Evolutionary conservation across 345 rosid genomes (phyloP).

Genomic region (Lenwebbia sp.): DNA sequence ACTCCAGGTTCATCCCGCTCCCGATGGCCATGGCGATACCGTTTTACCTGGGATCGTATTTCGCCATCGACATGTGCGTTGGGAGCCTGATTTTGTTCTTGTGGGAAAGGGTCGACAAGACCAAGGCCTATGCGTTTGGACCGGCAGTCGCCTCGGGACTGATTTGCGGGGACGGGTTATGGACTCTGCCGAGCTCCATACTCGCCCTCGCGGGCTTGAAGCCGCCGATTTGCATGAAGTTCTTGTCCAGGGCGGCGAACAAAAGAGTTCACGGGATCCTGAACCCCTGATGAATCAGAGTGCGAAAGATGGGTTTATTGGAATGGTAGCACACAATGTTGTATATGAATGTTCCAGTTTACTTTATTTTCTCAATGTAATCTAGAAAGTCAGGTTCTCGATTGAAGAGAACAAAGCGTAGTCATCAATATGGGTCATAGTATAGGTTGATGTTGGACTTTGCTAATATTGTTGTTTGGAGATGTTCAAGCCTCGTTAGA

Average conservation of each 20-base stretch:
- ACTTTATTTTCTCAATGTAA: neutral
- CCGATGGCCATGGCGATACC: conserved; percentile 97
- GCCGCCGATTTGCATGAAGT: conserved; percentile 87
- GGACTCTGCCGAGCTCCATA: conserved; percentile 67
- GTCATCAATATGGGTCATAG: neutral
- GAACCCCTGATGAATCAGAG: neutral
- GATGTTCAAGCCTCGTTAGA: neutral
- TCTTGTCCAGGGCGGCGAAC: conserved; percentile 42
- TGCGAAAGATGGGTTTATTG: neutral
- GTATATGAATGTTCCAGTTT: neutral
- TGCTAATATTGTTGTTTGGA: neutral
- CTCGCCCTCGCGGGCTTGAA: conserved; percentile 44
- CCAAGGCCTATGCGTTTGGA: conserved; percentile 53
- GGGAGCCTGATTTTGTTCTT: conserved; percentile 65
- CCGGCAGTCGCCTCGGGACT: conserved; percentile 83
- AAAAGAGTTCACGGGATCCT: conserved; percentile 40
- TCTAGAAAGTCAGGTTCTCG: neutral
- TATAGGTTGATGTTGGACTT: neutral
- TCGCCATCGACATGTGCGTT: conserved; percentile 77
- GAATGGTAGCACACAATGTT: neutral
- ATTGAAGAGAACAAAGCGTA: neutral
- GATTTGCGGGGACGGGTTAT: conserved; percentile 76
- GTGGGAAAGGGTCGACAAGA: conserved; percentile 55
- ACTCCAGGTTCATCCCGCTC: conserved; percentile 44
- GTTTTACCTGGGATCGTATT: conserved; percentile 66